phyloP scores from a whole-genome alignment of 805 yeast genomes.

The Ogataea dorogensis region DNA sequence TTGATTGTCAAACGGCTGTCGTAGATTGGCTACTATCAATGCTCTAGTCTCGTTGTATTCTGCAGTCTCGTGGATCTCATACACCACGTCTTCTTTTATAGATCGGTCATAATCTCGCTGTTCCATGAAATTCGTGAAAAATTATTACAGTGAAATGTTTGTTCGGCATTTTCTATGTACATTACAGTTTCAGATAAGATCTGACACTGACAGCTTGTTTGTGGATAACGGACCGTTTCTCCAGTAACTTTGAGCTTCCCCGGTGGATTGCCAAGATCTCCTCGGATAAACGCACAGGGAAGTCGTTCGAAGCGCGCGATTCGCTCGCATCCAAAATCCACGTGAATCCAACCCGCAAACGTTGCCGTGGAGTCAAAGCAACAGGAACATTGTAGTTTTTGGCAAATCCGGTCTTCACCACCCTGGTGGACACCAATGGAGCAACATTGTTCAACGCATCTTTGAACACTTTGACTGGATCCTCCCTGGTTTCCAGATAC shows the following conservation, averaged over 20 bases:
- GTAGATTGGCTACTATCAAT: constrained; percentile 43
- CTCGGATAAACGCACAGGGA: constrained; percentile 86
- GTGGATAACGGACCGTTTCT: constrained; percentile 79
- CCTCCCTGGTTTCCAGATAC: constrained; percentile 66
- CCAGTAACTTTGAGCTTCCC: constrained; percentile 82
- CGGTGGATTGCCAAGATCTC: constrained; percentile 75
- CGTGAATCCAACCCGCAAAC: constrained; percentile 80
- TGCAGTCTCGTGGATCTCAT: constrained; percentile 34
- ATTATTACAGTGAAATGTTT: no score
- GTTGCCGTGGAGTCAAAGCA: constrained; percentile 78
- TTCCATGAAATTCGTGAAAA: constrained; percentile 3
- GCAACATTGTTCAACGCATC: constrained; percentile 76
- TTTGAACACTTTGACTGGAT: constrained; percentile 77
- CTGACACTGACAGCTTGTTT: constrained; percentile 85
- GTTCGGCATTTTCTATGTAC: constrained; percentile 11
- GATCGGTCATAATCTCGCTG: constrained; percentile 20
- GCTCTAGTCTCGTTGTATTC: constrained; percentile 42
- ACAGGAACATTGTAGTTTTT: constrained; percentile 78
- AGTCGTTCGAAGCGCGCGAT: constrained; percentile 75
- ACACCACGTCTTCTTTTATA: constrained; percentile 33
- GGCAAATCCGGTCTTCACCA: constrained; percentile 82
- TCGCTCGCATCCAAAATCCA: constrained; percentile 89
- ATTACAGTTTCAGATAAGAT: constrained; percentile 47
- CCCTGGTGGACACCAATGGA: constrained; percentile 77
- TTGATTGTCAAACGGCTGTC: constrained; percentile 38